Conservation (phyloP, 2,329 filamentous ascomycete genomes). For the Exophiala mesophila region DNA sequence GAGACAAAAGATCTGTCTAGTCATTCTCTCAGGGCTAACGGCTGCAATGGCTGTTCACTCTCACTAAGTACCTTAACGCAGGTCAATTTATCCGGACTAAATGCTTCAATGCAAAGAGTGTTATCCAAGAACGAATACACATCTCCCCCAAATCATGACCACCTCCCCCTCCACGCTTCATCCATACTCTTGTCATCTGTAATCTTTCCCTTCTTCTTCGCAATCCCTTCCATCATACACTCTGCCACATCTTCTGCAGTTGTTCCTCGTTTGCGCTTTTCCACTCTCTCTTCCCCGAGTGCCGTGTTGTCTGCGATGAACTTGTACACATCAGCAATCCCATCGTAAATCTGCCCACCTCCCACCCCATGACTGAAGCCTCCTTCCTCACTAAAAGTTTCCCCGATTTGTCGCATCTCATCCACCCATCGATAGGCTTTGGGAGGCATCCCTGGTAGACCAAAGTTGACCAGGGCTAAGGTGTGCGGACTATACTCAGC, state of each 20-base stretch:
- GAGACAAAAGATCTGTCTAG: too few species aligned
- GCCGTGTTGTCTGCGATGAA: constrained; percentile 47
- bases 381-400: constrained; percentile 60
- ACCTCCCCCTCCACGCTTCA: constrained; percentile 20
- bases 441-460: constrained; percentile 58
- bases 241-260: constrained; percentile 43
- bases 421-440: constrained; percentile 75
- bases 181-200: constrained; percentile 18
- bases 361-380: constrained; percentile 44
- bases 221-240: constrained; percentile 33
- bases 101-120: too few species aligned
- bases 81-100: too few species aligned
- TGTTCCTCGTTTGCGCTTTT: constrained; percentile 36
- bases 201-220: constrained; percentile 27
- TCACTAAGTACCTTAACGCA: too few species aligned
- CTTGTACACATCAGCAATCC: constrained; percentile 47
- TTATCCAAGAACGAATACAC: too few species aligned
- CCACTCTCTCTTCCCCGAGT: constrained; percentile 42
- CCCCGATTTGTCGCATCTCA: constrained; percentile 72
- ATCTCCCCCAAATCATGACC: constrained; percentile 12
- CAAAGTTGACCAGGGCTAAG: constrained; percentile 44
- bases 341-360: constrained; percentile 19
- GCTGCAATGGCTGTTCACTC: too few species aligned
- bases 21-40: too few species aligned
- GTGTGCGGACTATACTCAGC: constrained; percentile 45